These are phyloP conservation scores for Cordyceps javanica DNA, from an alignment of 2,329 filamentous ascomycete genomes.

Conservation along the genomic window DNA sequence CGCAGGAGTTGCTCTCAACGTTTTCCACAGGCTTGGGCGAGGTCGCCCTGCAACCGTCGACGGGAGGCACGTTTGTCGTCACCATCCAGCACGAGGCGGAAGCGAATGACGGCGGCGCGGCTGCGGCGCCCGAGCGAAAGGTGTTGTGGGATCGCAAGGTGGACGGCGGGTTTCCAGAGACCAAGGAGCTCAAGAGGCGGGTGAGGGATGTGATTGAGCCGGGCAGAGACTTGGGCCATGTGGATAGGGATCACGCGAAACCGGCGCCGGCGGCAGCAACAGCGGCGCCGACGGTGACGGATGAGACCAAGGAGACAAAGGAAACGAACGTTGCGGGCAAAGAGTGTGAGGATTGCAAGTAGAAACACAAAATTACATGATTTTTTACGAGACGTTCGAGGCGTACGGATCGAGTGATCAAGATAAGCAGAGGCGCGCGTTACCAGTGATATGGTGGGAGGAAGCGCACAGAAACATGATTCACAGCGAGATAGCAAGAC, in stretches of 20 bases:
- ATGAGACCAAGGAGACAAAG: neutral
- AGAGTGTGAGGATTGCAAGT: constrained; percentile 15
- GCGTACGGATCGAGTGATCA: too few relatives aligned
- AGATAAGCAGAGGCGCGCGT: too few relatives aligned
- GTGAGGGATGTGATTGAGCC: constrained; percentile 81
- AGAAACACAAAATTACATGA: too few relatives aligned
- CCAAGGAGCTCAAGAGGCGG: constrained; percentile 80
- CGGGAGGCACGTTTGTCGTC: constrained; percentile 77
- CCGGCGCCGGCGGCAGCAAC: neutral
- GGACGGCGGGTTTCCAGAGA: constrained; percentile 89
- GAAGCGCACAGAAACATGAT: too few relatives aligned
- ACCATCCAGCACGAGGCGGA: constrained; percentile 41
- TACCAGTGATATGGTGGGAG: too few relatives aligned
- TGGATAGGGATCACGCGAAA: constrained; percentile 49
- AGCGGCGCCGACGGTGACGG: neutral
- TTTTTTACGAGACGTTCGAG: too few relatives aligned
- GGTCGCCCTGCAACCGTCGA: constrained; percentile 77
- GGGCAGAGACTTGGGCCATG: constrained; percentile 71
- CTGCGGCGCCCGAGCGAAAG: too few relatives aligned
- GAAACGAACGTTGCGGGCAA: neutral
- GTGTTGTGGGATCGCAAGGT: constrained; percentile 82
- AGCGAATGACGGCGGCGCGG: neutral
- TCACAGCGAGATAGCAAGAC: neutral
- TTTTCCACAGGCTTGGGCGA: constrained; percentile 81
- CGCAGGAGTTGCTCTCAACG: constrained; percentile 90